These are phyloP conservation scores for Cyclotella sp. DNA, from an alignment of 108 stramenopile genomes.

Conservation along the genomic window DNA sequence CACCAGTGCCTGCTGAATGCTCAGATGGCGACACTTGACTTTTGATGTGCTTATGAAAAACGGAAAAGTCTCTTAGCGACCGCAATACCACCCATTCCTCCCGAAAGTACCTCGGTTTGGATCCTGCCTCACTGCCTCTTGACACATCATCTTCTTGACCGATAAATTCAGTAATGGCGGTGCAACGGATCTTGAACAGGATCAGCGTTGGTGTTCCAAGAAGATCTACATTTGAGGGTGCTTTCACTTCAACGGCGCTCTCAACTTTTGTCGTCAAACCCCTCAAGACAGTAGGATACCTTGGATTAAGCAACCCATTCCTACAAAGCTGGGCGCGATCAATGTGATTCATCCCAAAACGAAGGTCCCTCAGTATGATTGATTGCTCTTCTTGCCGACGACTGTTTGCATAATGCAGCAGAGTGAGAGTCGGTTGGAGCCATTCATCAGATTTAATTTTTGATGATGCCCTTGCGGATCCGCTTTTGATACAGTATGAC, in stretches of 20 bases:
- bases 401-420: constrained; percentile 74
- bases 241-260: constrained; percentile 67
- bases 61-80: constrained; percentile 80
- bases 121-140: constrained; percentile 10
- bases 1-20: constrained; percentile 71
- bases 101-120: constrained; percentile 44
- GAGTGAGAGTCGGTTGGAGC: constrained; percentile 70
- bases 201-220: constrained; percentile 47
- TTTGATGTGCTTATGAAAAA: constrained; percentile 87
- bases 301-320: constrained; percentile 76
- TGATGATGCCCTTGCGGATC: constrained; percentile 81
- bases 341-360: constrained; percentile 82
- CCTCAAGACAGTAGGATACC: constrained; percentile 72
- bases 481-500: constrained; percentile 67
- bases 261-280: constrained; percentile 65
- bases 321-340: constrained; percentile 81
- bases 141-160: constrained; percentile 47
- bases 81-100: constrained; percentile 88
- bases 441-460: constrained; percentile 71
- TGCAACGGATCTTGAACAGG: constrained; percentile 77
- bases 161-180: constrained; percentile 64
- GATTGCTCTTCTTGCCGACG: constrained; percentile 64
- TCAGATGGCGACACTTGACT: constrained; percentile 67
- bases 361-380: constrained; percentile 75
- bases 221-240: constrained; percentile 53